A percentile compares a stretch with the other conserved stretches of the same genome.
Conservation (phyloP, 2,329 filamentous ascomycete species). For the Xylariales sp. region DNA sequence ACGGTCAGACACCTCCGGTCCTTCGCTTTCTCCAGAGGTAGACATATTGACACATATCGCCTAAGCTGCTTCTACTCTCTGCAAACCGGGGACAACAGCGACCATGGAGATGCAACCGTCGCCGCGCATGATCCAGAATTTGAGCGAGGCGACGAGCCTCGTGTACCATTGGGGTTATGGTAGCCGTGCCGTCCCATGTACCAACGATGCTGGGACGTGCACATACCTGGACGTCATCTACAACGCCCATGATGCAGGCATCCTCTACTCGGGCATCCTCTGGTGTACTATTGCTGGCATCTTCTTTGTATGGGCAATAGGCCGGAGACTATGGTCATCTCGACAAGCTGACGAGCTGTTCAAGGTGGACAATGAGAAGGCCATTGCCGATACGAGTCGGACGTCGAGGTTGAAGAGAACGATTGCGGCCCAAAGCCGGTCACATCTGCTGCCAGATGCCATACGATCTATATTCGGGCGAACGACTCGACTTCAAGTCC, state of each 20-base stretch:
- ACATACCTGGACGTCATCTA: conserved; percentile 53
- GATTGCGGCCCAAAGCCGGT: conserved; percentile 36
- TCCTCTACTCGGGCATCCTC: conserved; percentile 46
- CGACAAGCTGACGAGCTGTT: conserved; percentile 19
- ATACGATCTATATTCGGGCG: conserved; percentile 57
- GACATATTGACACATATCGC: background rate
- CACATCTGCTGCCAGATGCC: conserved; percentile 57
- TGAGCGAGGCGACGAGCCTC: conserved; percentile 30
- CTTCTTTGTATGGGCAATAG: conserved; percentile 37
- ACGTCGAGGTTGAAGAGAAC: conserved; percentile 30
- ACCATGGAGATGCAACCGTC: conserved; percentile 14
- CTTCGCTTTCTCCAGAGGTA: background rate
- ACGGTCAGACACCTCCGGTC: background rate
- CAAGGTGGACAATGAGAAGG: conserved; percentile 14
- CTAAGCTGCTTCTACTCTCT: background rate
- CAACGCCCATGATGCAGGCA: conserved; percentile 40
- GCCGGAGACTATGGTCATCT: conserved; percentile 22
- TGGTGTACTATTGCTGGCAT: conserved; percentile 43
- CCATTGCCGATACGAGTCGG: conserved; percentile 10
- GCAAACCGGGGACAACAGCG: background rate
- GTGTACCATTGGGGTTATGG: conserved; percentile 54
- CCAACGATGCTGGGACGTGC: conserved; percentile 53
- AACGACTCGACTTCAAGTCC: conserved; percentile 63
- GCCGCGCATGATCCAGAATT: conserved; percentile 41
- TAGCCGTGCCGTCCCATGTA: conserved; percentile 49